Base-by-base conservation (phyloP, 495 filamentous ascomycete genomes). In the Xylaria telfairii region DNA sequence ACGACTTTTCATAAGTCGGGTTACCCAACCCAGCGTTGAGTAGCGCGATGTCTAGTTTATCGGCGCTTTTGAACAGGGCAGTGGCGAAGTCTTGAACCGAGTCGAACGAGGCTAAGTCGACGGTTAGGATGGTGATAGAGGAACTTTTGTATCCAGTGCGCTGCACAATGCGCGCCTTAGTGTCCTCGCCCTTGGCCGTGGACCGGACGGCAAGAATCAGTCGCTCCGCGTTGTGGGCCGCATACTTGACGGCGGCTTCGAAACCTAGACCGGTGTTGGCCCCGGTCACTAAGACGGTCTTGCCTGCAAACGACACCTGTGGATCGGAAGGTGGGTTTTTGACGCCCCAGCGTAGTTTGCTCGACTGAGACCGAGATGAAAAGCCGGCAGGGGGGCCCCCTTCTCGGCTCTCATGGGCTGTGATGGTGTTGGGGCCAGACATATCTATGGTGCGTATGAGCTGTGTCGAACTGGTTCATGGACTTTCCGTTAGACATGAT, bases 251-350 rank as follows among this genome's bases (percentile, higher is more conserved):
- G 13, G 82, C 82, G 8, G 85, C 81, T 65, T 84, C 80, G 21
- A 79, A 75, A 13, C 85, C 85, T 1, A 87, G 77, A 8, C 87
- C 85, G 8, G 77, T 73, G 69, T 87, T 87, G 37, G 84, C 76
- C n/a, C 87, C 87, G 0, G 87, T 85, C 10, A 89, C 78, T 39
- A 89, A 80, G 44, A 87, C 75, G 0, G 83, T 84, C 68, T 87
- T 77, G 39, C 53, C 68, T 61, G 65, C 69, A 71, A 78, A 80
- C 13, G 65, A 69, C 12, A 71, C 21, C 41, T 67, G 1, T 37
- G 57, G 67, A 26, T 70, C 59, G 4, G 9, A 21, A 0, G 67
- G 67, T 7, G 19, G 44, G 13, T n/a, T 46, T 10, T 46, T 46
- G 12, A 46, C 17, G 42, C 13, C 42, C 42, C 42, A 46, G 42